Base-by-base conservation (phyloP, 129 eudicot species). In the Erigeron canadensis region DNA sequence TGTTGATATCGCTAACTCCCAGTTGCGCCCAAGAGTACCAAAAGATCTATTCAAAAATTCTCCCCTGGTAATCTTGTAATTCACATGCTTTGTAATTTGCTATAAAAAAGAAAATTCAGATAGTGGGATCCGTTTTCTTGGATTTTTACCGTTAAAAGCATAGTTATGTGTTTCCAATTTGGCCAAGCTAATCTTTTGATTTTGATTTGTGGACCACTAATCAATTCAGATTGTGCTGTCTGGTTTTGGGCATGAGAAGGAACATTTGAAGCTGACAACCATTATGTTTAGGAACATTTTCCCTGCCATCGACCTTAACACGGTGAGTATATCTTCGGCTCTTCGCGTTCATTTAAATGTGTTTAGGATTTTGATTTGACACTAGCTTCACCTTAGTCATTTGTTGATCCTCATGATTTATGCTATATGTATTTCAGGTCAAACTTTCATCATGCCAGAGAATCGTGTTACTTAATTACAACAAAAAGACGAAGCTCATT, bases 401-500 rank as follows among this genome's bases (percentile, higher is more conserved):
- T 48, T 5, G 55, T 11, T 55, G 39, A 8, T 57, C 59, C 65
- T 21, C 60, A 15, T 15, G 56, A 28, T 42, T 70, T 17, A 5
- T 17, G 21, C 50, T 70, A 10, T 15, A 15, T 7, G 6, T 74
- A 19, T 83, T 83, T 71, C 89, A 94, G 99, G 93, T 94, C 62
- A 94, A 94, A 69, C 95, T 94, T 56, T 84, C 97, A 43, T 82
- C 92, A 9, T 94, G 99, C 80, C 97, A 94, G 81, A 87, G 99
- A 83, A 94, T 94, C 8, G 96, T 94, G 69, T 47, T 94, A 68
- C 90, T 94, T 44, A 90, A 84, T 80, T 94, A 94, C 85, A 84
- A 94, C 84, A 94, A 94, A 65, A 97, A 89, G 38, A 94, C 92
- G 21, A 94, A 90, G 82, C 96, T 87, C 77, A 79, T 94, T 13